Percentiles rank a stretch among this genome's conserved stretches.
Conservation (phyloP, 2,329 filamentous ascomycete genomes). For the Nemania sp. region DNA sequence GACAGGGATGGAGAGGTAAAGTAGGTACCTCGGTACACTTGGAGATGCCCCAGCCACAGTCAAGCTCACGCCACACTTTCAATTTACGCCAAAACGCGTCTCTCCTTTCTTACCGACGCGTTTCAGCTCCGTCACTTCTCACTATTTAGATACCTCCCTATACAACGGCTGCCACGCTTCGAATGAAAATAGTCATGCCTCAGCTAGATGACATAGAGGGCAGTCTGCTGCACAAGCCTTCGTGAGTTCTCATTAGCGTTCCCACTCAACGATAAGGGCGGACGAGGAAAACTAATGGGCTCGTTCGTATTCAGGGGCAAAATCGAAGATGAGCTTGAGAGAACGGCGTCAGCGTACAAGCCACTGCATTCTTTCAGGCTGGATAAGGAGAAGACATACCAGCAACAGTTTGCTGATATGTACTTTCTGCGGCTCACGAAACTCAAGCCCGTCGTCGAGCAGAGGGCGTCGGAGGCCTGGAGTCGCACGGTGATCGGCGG, state of each 20-base stretch:
- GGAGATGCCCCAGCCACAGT: constrained; percentile 17
- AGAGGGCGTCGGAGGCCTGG: constrained; percentile 77
- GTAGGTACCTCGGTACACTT: background rate
- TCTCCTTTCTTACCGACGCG: constrained; percentile 25
- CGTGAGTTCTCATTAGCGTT: constrained; percentile 45
- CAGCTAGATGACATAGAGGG: constrained; percentile 49
- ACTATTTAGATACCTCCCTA: background rate
- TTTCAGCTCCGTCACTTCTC: background rate
- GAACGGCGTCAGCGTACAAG: constrained; percentile 66
- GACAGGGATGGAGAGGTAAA: constrained; percentile 18
- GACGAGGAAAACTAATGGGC: constrained; percentile 30
- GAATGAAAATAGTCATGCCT: constrained; percentile 45
- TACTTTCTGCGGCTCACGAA: constrained; percentile 91
- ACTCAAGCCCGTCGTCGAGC: constrained; percentile 82
- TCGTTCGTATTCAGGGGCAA: constrained; percentile 40
- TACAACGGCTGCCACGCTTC: background rate
- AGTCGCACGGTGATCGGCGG: constrained; percentile 75
- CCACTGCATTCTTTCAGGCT: constrained; percentile 77
- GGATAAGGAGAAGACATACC: constrained; percentile 73
- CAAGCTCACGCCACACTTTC: constrained; percentile 31
- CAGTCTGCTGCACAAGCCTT: constrained; percentile 53
- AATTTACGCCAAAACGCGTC: constrained; percentile 47
- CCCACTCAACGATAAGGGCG: background rate
- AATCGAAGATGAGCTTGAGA: constrained; percentile 51
- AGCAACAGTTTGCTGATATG: constrained; percentile 97